phyloP scores from a whole-genome alignment of 2,329 filamentous ascomycete species.

The Zymoseptoria passerinii region DNA sequence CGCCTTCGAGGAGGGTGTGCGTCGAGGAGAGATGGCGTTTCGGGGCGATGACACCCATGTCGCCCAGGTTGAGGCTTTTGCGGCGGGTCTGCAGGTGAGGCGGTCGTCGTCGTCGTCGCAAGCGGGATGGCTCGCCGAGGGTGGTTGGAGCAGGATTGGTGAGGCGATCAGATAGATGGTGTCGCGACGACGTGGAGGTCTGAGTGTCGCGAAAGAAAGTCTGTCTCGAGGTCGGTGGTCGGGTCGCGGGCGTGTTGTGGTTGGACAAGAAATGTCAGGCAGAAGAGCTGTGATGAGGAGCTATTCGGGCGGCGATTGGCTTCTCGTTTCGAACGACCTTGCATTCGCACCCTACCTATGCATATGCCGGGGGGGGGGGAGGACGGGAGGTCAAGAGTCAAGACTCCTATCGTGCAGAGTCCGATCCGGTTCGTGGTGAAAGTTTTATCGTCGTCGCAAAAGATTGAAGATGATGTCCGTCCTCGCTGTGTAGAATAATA shows the following conservation, averaged over 20 bases:
- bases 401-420: too few species aligned
- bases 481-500: not conserved
- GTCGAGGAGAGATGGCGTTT: slow-evolving; percentile 38
- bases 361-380: not conserved
- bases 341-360: not conserved
- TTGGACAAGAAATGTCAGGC: not conserved
- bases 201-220: not conserved
- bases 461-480: not conserved
- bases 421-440: too few species aligned
- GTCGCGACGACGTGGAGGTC: too few species aligned
- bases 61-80: slow-evolving; percentile 88
- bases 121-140: not conserved
- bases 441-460: too few species aligned
- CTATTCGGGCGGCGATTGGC: not conserved
- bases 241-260: not conserved
- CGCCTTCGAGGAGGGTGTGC: slow-evolving; percentile 55
- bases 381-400: not conserved
- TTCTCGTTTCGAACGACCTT: not conserved
- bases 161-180: not conserved
- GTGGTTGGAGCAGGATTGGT: too few species aligned
- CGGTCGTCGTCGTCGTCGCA: not conserved
- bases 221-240: not conserved
- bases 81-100: slow-evolving; percentile 71
- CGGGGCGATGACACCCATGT: slow-evolving; percentile 80
- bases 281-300: not conserved